Percentiles rank a stretch among this genome's conserved stretches.
These are phyloP conservation scores for Chaetothyriales sp. DNA, from an alignment of 2,329 filamentous ascomycete species.

Conservation along the genomic window DNA sequence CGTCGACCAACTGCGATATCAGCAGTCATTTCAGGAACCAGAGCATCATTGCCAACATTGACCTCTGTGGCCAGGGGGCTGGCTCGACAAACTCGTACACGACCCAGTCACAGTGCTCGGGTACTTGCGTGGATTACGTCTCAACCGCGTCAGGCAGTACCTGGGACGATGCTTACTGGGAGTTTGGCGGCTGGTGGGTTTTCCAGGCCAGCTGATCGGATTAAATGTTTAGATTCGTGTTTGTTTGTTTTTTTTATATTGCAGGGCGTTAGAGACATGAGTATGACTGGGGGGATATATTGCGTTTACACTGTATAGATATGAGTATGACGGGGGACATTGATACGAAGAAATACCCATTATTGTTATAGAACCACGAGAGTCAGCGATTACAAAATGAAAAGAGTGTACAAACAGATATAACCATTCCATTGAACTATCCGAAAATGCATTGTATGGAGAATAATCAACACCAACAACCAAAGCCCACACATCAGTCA, in stretches of 20 bases:
- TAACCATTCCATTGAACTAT: no score
- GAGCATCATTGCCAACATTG: slow-evolving; percentile 52
- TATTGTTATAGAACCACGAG: no score
- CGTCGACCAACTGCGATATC: slow-evolving; percentile 45
- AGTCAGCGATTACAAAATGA: no score
- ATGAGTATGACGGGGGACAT: no score
- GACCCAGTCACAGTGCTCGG: slow-evolving; percentile 32
- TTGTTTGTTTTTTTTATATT: background rate
- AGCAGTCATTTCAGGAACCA: slow-evolving; percentile 46
- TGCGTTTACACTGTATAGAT: no score
- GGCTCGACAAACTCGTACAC: slow-evolving; percentile 34
- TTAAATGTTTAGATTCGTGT: background rate
- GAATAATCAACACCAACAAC: no score
- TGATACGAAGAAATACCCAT: no score
- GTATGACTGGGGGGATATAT: background rate
- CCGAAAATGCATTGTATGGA: no score
- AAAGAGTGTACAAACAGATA: no score
- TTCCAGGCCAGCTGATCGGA: slow-evolving; percentile 30
- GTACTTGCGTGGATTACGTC: slow-evolving; percentile 57
- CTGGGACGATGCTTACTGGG: slow-evolving; percentile 60
- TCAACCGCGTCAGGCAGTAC: slow-evolving; percentile 43
- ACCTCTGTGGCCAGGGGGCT: slow-evolving; percentile 45
- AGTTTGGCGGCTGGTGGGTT: slow-evolving; percentile 53
- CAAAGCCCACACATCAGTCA: no score
- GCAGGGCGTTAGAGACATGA: background rate